Conservation (phyloP, 2,329 filamentous ascomycete genomes). For the Trichoderma asperellum region DNA sequence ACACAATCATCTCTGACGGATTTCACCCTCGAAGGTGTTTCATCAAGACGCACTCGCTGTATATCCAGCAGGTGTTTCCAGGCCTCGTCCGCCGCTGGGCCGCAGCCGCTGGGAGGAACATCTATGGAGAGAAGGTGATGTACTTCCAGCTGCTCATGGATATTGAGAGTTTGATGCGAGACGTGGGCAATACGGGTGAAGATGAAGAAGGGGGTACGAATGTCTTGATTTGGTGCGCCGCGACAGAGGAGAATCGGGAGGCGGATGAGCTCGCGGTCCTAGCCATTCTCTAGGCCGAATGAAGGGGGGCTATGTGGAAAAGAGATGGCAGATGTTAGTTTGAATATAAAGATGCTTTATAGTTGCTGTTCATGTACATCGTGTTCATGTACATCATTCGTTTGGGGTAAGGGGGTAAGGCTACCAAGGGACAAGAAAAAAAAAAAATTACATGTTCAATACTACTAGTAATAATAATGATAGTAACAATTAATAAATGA, state of each 20-base stretch:
- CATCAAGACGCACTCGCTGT: constrained; percentile 8
- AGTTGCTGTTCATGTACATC: too few relatives aligned
- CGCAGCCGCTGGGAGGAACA: not conserved
- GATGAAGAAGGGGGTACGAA: not conserved
- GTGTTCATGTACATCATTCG: too few relatives aligned
- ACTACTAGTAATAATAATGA: too few relatives aligned
- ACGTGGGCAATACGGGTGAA: not conserved
- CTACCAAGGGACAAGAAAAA: too few relatives aligned
- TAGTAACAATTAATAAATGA: too few relatives aligned
- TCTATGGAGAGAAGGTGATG: not conserved
- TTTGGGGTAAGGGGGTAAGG: too few relatives aligned
- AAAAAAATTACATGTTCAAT: too few relatives aligned
- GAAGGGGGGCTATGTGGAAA: not conserved
- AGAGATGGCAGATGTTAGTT: not conserved
- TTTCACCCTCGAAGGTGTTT: not conserved
- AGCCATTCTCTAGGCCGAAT: too few relatives aligned
- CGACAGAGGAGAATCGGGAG: not conserved
- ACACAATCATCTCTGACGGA: not conserved
- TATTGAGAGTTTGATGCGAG: not conserved
- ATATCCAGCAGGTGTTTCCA: not conserved
- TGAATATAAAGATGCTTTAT: not conserved
- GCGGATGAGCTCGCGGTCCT: constrained; percentile 8
- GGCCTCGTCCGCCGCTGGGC: not conserved
- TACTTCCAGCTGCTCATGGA: not conserved
- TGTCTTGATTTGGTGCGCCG: not conserved